Evolutionary conservation across 805 yeast genomes (phyloP).

Genomic region (Ogataea haglerorum): DNA sequence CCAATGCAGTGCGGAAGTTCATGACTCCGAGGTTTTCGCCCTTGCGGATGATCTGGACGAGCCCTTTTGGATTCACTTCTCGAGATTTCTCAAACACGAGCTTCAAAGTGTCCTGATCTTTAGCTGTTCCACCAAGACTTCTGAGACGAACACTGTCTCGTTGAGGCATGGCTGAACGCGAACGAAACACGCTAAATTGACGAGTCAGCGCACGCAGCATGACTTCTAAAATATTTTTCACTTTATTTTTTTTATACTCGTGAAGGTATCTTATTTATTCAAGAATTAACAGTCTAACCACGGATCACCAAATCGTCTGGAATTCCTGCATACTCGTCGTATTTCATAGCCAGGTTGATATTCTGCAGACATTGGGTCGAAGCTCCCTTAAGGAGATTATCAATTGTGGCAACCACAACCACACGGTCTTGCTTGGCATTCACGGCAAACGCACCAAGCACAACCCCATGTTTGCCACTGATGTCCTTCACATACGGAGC

Average conservation of each 20-base stretch:
- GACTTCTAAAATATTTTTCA: background rate
- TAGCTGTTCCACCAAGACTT: constrained; percentile 23
- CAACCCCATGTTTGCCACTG: constrained; percentile 91
- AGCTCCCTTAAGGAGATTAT: constrained; percentile 95
- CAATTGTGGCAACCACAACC: constrained; percentile 92
- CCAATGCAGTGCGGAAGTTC: constrained; percentile 11
- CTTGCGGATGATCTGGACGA: constrained; percentile 20
- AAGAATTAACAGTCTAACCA: constrained; percentile 27
- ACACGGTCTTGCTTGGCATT: constrained; percentile 85
- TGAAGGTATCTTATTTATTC: background rate
- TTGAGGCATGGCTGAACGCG: background rate
- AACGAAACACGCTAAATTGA: background rate
- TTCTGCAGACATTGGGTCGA: constrained; percentile 98
- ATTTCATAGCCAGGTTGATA: constrained; percentile 84
- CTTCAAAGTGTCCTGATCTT: constrained; percentile 28
- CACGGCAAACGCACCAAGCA: constrained; percentile 94
- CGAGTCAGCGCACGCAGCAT: background rate
- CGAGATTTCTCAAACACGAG: constrained; percentile 18
- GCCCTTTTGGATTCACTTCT: constrained; percentile 17
- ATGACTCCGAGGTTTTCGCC: constrained; percentile 15
- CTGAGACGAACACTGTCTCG: background rate
- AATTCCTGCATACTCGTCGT: constrained; percentile 93
- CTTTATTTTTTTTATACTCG: background rate
- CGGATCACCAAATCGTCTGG: constrained; percentile 64
- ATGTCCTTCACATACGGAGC: constrained; percentile 91